Evolutionary conservation across 202 grass and related monocot species (phyloP).

Genomic region (Setaria viridis): DNA sequence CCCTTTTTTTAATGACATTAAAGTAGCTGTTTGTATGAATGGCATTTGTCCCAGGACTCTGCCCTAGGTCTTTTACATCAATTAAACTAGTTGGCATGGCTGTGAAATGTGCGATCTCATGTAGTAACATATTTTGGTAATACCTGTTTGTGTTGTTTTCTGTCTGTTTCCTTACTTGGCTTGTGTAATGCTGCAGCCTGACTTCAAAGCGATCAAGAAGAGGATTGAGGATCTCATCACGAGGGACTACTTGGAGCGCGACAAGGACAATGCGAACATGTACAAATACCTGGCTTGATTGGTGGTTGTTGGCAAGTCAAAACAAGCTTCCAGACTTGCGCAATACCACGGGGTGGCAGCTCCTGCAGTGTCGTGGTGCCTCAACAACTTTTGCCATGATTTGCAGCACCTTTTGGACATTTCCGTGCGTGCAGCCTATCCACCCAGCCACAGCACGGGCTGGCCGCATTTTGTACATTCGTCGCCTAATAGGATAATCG

Average conservation of each 20-base stretch:
- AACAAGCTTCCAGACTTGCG: constrained; percentile 13
- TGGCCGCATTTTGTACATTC: constrained; percentile 60
- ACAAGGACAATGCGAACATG: constrained; percentile 80
- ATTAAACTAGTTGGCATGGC: background rate
- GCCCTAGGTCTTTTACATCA: background rate
- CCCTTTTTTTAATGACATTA: background rate
- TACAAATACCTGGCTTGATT: constrained; percentile 90
- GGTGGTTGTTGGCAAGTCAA: constrained; percentile 9
- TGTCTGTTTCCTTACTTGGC: background rate
- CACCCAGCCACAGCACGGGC: background rate
- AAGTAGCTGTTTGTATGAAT: constrained; percentile 14
- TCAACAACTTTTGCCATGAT: constrained; percentile 8
- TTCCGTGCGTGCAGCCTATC: constrained; percentile 16
- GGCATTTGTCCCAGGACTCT: background rate
- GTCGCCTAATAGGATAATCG: constrained; percentile 37
- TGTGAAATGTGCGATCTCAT: background rate
- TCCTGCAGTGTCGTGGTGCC: constrained; percentile 28
- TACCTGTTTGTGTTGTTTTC: background rate
- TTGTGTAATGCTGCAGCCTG: constrained; percentile 62
- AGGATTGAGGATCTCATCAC: constrained; percentile 85
- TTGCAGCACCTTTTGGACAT: constrained; percentile 37
- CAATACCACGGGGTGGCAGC: constrained; percentile 29
- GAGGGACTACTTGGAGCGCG: constrained; percentile 82
- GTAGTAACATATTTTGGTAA: background rate
- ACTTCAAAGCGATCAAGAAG: constrained; percentile 98